Evolutionary conservation across 2,329 filamentous ascomycete species (phyloP), one percentile per base, ranked within the genome.

Genomic region (Aspergillus texensis): DNA sequence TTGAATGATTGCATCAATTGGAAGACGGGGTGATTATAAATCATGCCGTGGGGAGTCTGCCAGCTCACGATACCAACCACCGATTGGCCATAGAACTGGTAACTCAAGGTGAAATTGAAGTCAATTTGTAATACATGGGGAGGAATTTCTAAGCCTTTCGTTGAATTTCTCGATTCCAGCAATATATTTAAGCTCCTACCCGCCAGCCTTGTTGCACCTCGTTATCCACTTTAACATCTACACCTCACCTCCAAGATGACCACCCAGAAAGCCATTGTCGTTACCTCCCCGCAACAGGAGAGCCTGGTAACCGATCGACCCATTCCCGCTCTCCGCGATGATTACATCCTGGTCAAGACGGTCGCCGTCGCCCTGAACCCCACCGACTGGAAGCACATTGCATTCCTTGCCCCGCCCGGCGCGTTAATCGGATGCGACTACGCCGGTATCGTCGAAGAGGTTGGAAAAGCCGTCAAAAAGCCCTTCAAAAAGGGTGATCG

Each of bases 361-460:
- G 77, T 79, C 16, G 78, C 78, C 10, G 79, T 86, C 0, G 85
- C 83, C 3, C 70, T 87, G 28, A 87, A 87, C 66, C 85, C 85
- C 1, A 85, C 82, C 0, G 85, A 87, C 72, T 86, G 83, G 83
- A 86, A 85, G 68, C 78, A 83, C 65, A 72, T 84, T 59, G 74
- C 77, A 8, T 66, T 24, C 41, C 61, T 75, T 16, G 68, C 73
- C 1, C 70, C 71, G 0, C 68, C 75, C 1, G 81, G 81, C 10
- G 70, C 77, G 3, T 71, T 83, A 10, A 71, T 81, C 8, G 86
- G 86, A 21, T 84, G 81, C 65, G 84, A 87, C 69, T 85, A 81
- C 67, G 74, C 83, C n/a, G 86, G 86, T 45, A 74, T 81, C 2
- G 82, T 88, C 30, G 81, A 84, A 58, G 79, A 80, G 28, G 76